phyloP scores from a whole-genome alignment of 331 rosid species.

The Cydonia oblonga region DNA sequence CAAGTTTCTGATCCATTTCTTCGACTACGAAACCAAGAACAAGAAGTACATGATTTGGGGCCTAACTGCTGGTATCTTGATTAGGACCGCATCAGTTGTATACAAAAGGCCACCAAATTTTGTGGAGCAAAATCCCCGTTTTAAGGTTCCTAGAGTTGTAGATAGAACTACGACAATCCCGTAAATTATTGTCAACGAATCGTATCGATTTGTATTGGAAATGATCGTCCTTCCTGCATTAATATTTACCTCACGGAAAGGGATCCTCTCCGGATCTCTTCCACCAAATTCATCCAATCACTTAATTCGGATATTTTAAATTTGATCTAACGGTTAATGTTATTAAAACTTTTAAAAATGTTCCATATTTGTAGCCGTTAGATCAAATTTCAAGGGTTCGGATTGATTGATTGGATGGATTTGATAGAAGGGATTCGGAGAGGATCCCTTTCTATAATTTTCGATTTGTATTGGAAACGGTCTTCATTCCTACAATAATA shows the following conservation, averaged over 20 bases:
- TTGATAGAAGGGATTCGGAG: too few relatives aligned
- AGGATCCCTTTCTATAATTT: too few relatives aligned
- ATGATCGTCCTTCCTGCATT: constrained; percentile 6
- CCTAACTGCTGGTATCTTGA: constrained; percentile 82
- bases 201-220: neutral
- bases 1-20: constrained; percentile 65
- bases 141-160: constrained; percentile 45
- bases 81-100: constrained; percentile 74
- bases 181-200: constrained; percentile 13
- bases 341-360: fast-evolving
- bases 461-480: neutral
- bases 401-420: too few relatives aligned
- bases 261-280: too few relatives aligned
- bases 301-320: fast-evolving
- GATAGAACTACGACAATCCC: constrained; percentile 32
- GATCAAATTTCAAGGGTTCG: fast-evolving
- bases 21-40: constrained; percentile 43
- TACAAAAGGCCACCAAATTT: constrained; percentile 66
- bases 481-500: neutral
- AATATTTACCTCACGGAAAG: neutral
- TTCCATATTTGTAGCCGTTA: fast-evolving
- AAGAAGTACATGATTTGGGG: constrained; percentile 73
- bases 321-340: fast-evolving
- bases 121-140: constrained; percentile 65
- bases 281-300: too few relatives aligned